Evolutionary conservation across 1,284 basidiomycete genomes (phyloP), one percentile per base, ranked within the genome.

Genomic region (Naganishia sp.): DNA sequence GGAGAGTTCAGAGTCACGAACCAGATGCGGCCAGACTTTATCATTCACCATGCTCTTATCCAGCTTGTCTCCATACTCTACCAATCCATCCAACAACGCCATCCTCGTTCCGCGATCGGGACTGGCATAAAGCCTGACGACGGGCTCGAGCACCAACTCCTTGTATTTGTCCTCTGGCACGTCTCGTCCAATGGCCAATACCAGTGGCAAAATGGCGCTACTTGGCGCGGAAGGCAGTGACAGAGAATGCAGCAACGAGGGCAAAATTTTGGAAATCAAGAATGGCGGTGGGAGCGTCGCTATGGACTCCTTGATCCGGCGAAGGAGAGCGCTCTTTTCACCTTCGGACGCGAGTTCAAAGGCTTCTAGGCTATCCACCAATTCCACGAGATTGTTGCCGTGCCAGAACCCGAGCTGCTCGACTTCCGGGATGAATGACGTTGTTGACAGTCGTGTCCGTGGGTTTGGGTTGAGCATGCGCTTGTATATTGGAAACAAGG

Each of bases 41-140:
- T 95, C 90, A 52, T 84, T 84, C 1, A 98, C 91, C 0, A 83
- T 86, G 77, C 88, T 89, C 75, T 88, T 88, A 75, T 96, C 93
- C 63, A 99, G 79, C 74, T 90, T 91, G 58, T 95, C 91, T 1
- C 85, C 86, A 75, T 93, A 98, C 69, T 92, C 87, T n/a, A 39
- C 82, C 43, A 99, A 79, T 45, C 89, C 87, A 52, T 98, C 94
- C 15, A 99, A 84, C 45, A 99, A 80, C 1, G 92, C 93, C 89
- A 99, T 95, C 32, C 95, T 85, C 23, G 90, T 94, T 0, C 92
- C 93, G 53, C 96, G 85, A 79, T 99, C 94, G 0, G 92, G 90
- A 71, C 88, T 93, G 1, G 88, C 84, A 71, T 85, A 98, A 31
- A 96, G 83, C 76, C 89, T 91, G 54, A 92, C 84, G 0, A 98